Evolutionary conservation across 2,329 filamentous ascomycete species (phyloP), one percentile per base, ranked within the genome.

Genomic region (Fusarium sarcochroum): DNA sequence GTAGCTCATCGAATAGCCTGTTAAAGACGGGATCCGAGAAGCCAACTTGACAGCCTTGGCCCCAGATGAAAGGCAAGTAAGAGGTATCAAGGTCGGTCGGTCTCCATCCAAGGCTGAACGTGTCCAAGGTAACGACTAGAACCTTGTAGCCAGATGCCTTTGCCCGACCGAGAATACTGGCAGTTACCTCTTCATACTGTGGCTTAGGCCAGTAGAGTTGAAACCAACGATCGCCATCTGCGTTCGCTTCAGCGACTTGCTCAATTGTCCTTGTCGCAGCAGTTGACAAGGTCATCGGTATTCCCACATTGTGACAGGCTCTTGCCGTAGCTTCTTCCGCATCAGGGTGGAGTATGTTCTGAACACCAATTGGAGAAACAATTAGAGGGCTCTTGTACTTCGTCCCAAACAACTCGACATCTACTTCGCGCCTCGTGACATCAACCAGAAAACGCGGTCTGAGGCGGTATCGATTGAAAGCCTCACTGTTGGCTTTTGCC

Each of bases 91-190:
- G 83, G 73, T 93, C 91, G 0, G 81, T 83, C 0, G 90, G 91
- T 37, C 91, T 83, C 90, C 91, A 94, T 1, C 85, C 86, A 35
- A 93, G 82, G 14, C 85, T 84, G 78, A 88, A 92, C 0, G 90
- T 93, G 76, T 94, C 91, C 0, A 93, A 81, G 0, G 92, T 94
- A 1, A 94, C 89, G 8, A 93, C 86, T 0, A 93, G 82, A 1
- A 89, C 89, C 34, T 83, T 84, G 78, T 85, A 93, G 1, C 90
- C 91, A 32, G 81, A 84, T 1, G 79, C 81, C 73, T 87, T 88
- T 1, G 90, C 91, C 1, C 90, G 84, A 2, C 78, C 74, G 6
- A 93, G 82, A 17, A 93, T 79, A 2, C 87, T 91, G 0, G 84
- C 80, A 0, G 91, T 93, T 55, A 93, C 81, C 5, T 89, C 86